Evolutionary conservation across 2,329 filamentous ascomycete genomes (phyloP), one percentile per base, ranked within the genome.

Genomic region (Trichoderma hamatum): DNA sequence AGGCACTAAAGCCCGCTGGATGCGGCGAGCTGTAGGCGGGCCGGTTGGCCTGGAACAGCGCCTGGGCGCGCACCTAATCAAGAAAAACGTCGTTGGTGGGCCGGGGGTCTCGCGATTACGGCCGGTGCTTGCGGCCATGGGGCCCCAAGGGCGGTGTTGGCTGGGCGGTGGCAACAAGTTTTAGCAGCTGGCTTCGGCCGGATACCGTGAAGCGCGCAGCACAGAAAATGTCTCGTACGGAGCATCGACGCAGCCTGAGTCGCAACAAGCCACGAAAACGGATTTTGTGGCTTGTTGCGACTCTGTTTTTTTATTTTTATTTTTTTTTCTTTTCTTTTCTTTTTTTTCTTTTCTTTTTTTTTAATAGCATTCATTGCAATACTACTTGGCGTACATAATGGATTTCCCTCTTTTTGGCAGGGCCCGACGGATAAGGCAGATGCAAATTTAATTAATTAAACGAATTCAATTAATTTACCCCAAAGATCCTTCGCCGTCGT

Each of bases 71-170:
- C 34, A 56, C 16, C 16, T 19, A 60, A 60, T 28, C 43, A 52
- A 54, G n/a, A 19, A 43, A 43, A n/a, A n/a, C 39, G 39, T 43
- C 39, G 16, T 24, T 26, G 16, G 54, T n/a, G 19, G 54, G 63
- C 63, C 63, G 63, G 63, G 63, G 63, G 63, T 28, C 32, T 34
- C 54, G 32, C 30, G 30, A 65, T 65, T 65, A 49, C 52, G 54
- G 46, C 52, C 24, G 52, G 51, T 56, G 62, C 62, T 66, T 66
- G 63, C 63, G 63, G 54, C 63, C 39, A 43, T 43, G 39, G 39
- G 39, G 39, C 39, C 9, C 36, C 63, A 66, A 58, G 63, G 51
- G 63, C 63, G 63, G 63, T 66, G 63, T 66, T 66, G 63, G 63
- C 43, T 56, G 19, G 54, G 52, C 30, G 43, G 36, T 66, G 54